Conservation (phyloP, 2,329 filamentous ascomycete genomes). For the Fusarium napiforme region DNA sequence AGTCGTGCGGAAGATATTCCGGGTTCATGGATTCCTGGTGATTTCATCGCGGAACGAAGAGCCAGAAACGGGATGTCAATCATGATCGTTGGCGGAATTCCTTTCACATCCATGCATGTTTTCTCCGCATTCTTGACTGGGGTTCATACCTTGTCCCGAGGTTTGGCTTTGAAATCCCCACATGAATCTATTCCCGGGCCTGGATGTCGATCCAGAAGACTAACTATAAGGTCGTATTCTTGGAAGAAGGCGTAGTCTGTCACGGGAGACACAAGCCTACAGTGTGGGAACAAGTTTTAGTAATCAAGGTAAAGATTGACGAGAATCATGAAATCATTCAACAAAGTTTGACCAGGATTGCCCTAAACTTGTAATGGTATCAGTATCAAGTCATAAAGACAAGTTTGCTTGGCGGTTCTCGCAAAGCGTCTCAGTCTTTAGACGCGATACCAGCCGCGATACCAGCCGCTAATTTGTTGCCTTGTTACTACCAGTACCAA, state of each 20-base stretch:
- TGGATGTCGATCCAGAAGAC: not conserved
- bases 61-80: not conserved
- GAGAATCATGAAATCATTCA: not conserved
- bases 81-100: not conserved
- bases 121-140: not conserved
- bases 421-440: not conserved
- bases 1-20: not conserved
- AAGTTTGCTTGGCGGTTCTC: too few relatives aligned
- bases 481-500: slow-evolving; percentile 9
- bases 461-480: not conserved
- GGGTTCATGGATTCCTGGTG: not conserved
- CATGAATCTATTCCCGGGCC: not conserved
- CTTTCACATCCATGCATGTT: not conserved
- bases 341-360: not conserved
- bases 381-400: not conserved
- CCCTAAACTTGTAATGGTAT: not conserved
- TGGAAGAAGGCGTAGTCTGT: not conserved
- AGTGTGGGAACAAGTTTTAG: not conserved
- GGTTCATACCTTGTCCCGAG: not conserved
- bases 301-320: not conserved
- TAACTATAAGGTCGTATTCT: not conserved
- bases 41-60: not conserved
- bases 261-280: not conserved
- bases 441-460: slow-evolving; percentile 9
- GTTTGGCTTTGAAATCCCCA: not conserved